Evolutionary conservation across 2,329 filamentous ascomycete genomes (phyloP).

Genomic region (Colletotrichum sp.): DNA sequence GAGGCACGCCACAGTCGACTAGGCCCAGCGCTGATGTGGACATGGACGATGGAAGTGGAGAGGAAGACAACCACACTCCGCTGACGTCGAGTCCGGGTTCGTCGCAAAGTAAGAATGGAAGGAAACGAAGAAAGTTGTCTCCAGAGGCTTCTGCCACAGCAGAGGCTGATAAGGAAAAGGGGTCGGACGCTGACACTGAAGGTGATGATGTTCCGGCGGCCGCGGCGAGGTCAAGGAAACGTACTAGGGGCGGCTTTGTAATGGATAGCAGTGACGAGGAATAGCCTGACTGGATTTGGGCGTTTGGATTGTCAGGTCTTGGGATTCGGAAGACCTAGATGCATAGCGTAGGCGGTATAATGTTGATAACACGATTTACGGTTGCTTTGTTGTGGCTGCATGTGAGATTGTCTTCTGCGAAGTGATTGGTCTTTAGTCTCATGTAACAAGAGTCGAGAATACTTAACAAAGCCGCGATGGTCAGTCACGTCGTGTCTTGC

Average conservation of each 20-base stretch:
- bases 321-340: not conserved
- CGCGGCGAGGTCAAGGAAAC: constrained; percentile 42
- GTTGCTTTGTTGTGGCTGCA: not conserved
- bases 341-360: constrained; percentile 8
- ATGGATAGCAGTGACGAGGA: constrained; percentile 66
- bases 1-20: constrained; percentile 19
- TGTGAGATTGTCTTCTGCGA: too few relatives aligned
- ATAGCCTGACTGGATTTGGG: constrained; percentile 16
- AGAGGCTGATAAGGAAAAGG: not conserved
- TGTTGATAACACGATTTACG: not conserved
- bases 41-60: constrained; percentile 26
- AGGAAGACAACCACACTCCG: not conserved
- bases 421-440: too few relatives aligned
- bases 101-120: constrained; percentile 4
- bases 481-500: too few relatives aligned
- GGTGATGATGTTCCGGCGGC: constrained; percentile 46
- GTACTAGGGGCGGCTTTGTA: constrained; percentile 59
- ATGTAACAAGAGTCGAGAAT: too few relatives aligned
- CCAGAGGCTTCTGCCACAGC: not conserved
- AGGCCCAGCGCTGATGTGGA: constrained; percentile 25
- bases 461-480: too few relatives aligned
- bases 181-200: constrained; percentile 25
- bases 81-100: constrained; percentile 12
- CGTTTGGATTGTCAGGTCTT: not conserved
- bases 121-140: constrained; percentile 6